Percentiles rank a stretch among this genome's conserved stretches.
Conservation (phyloP, 1,139 yeast genomes). For the Debaryomycetaceae sp. region DNA sequence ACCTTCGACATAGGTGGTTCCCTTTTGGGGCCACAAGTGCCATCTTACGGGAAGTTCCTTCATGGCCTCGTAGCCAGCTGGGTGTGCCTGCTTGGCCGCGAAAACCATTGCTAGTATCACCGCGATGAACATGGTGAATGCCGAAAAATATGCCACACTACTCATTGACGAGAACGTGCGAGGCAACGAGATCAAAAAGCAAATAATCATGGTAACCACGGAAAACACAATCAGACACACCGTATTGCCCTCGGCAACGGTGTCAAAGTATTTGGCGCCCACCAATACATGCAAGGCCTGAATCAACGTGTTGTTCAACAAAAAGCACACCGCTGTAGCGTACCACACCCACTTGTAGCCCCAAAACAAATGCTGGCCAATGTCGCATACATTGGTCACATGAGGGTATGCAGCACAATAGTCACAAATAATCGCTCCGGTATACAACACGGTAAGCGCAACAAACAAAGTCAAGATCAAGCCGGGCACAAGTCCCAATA, state of each 20-base stretch:
- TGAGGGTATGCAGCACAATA: constrained; percentile 53
- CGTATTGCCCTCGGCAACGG: constrained; percentile 45
- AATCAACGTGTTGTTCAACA: constrained; percentile 52
- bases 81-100: constrained; percentile 51
- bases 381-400: constrained; percentile 51
- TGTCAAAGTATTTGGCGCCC: constrained; percentile 57
- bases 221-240: constrained; percentile 49
- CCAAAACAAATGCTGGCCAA: constrained; percentile 55
- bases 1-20: constrained; percentile 49
- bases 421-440: constrained; percentile 51
- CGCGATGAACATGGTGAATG: constrained; percentile 54
- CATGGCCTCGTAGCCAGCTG: constrained; percentile 33
- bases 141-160: constrained; percentile 46
- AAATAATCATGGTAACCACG: constrained; percentile 43
- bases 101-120: constrained; percentile 50
- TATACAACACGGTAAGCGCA: constrained; percentile 48
- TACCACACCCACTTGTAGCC: constrained; percentile 52
- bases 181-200: constrained; percentile 50
- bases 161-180: constrained; percentile 54
- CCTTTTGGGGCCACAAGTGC: constrained; percentile 45
- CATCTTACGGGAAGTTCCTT: constrained; percentile 36
- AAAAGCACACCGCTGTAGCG: constrained; percentile 50
- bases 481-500: constrained; percentile 56
- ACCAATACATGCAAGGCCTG: constrained; percentile 57
- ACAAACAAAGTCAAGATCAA: constrained; percentile 50